phyloP scores from a whole-genome alignment of 2,329 filamentous ascomycete genomes.

The Alternaria triticimaculans region DNA sequence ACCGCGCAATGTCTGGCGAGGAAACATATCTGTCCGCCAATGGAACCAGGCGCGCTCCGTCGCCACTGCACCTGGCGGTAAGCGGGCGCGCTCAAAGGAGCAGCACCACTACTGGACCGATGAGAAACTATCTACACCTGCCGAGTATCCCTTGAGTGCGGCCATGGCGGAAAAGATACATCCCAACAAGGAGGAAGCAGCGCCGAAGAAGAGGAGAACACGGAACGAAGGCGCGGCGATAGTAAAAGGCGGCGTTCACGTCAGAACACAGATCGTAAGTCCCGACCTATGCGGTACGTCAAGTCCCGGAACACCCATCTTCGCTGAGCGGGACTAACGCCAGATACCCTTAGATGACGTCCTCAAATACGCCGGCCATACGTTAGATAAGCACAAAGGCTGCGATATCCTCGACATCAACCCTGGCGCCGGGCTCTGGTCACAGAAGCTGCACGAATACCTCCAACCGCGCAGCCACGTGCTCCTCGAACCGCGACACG shows the following conservation, averaged over 20 bases:
- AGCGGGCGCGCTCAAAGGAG: constrained; percentile 1
- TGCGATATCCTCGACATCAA: constrained; percentile 89
- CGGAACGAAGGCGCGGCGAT: not conserved
- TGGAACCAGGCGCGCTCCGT: constrained; percentile 10
- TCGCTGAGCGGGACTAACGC: constrained; percentile 15
- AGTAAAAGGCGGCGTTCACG: constrained; percentile 5
- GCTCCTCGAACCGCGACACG: constrained; percentile 74
- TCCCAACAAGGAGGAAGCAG: constrained; percentile 11
- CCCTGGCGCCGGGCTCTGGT: constrained; percentile 81
- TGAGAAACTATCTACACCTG: constrained; percentile 20
- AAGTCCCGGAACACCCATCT: constrained; percentile 14
- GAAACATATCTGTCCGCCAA: not conserved
- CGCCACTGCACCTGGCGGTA: not conserved
- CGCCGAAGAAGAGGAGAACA: constrained; percentile 1
- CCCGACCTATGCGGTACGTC: constrained; percentile 54
- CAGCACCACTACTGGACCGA: constrained; percentile 12
- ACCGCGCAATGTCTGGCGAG: constrained; percentile 11
- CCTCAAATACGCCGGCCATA: constrained; percentile 71
- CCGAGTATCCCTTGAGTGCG: constrained; percentile 22
- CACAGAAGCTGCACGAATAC: constrained; percentile 73
- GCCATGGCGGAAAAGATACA: constrained; percentile 15
- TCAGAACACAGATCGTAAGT: constrained; percentile 51
- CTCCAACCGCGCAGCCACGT: constrained; percentile 83
- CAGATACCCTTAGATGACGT: constrained; percentile 64
- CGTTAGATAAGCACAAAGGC: constrained; percentile 72